Percentiles rank a stretch among this genome's conserved stretches.
Conservation (phyloP, 2,329 filamentous ascomycete species). For the Penicillium concentricum region DNA sequence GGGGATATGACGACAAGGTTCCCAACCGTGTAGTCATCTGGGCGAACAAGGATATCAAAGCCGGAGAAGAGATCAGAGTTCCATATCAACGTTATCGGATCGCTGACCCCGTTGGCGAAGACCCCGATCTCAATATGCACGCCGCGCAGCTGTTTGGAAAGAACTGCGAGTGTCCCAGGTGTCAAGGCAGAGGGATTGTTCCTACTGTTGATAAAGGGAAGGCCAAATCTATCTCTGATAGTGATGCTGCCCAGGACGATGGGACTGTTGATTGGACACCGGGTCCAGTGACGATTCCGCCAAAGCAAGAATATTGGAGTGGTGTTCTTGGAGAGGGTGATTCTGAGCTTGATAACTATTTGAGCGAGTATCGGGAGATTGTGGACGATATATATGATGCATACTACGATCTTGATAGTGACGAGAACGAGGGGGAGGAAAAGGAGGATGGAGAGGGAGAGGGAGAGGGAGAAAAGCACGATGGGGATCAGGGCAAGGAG, state of each 20-base stretch:
- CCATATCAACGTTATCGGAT: conserved; percentile 16
- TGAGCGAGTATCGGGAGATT: neutral
- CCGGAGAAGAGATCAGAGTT: conserved; percentile 29
- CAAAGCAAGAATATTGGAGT: neutral
- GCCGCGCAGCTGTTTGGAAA: conserved; percentile 16
- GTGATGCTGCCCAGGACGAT: neutral
- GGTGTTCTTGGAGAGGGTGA: neutral
- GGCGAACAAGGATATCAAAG: conserved; percentile 23
- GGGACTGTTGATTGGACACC: neutral
- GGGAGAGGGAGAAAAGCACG: neutral
- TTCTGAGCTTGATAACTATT: neutral
- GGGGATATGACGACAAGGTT: conserved; percentile 29
- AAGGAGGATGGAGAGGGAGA: neutral
- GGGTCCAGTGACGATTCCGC: neutral
- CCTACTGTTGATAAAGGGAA: neutral
- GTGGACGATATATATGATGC: neutral
- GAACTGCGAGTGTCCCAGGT: conserved; percentile 14
- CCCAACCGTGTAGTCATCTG: conserved; percentile 33
- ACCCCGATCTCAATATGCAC: neutral
- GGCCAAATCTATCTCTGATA: neutral
- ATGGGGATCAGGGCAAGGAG: neutral
- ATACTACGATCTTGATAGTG: neutral
- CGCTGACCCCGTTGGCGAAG: neutral
- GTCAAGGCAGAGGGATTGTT: neutral
- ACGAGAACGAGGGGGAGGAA: neutral